Evolutionary conservation across 2,329 filamentous ascomycete genomes (phyloP), one percentile per base, ranked within the genome.

Genomic region (Fusarium phyllophilum): DNA sequence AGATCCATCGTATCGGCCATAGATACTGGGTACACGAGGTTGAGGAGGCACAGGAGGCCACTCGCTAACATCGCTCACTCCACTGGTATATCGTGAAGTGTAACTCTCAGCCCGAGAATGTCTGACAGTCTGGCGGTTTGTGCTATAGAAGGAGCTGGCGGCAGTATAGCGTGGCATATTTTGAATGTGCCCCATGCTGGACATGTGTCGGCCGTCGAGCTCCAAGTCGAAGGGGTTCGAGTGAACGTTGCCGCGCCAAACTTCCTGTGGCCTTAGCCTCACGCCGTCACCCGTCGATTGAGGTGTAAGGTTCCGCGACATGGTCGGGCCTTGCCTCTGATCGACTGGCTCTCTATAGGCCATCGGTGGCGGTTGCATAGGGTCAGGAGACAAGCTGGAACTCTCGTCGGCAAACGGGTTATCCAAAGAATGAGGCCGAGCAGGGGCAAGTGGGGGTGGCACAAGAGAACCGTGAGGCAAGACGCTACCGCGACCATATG

Each of bases 181-280:
- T 13, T 75, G 69, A 55, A 78, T 61, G 38, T 70, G 70, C 17
- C 65, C 58, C n/a, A 62, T 62, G 34, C 66, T 73, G 10, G 77
- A 71, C 9, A 76, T 64, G 26, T 75, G 66, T 14, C 68, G 74
- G 41, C 70, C 70, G 58, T 80, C 78, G 18, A 83, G 72, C 77
- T 92, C 90, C n/a, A 92, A 83, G 73, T 92, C 90, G 76, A 92
- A 92, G 4, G 89, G 90, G 72, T 92, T 89, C 4, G 89, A 91
- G 49, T 89, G 88, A 78, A 90, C 89, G 76, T 89, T 89, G 75
- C 87, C 87, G 62, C 87, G 85, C 22, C 83, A 81, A 11, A 82
- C 84, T 49, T 83, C 84, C 49, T 69, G 71, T 42, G 59, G 68
- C 56, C 81, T 82, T 73, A 77, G 76, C 71, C 80, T 81, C 70